phyloP scores from a whole-genome alignment of 192 early-diverging fungal species.

The Allomyces javanicus region DNA sequence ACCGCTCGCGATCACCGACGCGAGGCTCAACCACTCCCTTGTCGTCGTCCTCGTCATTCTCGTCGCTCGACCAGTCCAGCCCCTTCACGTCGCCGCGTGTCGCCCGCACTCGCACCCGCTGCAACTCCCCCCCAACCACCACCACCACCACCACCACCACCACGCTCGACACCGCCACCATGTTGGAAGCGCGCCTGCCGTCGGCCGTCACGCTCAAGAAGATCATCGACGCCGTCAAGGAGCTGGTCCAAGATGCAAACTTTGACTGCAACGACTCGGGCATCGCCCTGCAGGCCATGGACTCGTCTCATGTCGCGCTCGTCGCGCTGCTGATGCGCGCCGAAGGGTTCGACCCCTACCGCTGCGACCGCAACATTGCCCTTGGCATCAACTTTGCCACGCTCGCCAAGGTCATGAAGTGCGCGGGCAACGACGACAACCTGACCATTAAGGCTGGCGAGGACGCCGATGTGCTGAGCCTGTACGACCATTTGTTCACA shows the following conservation, averaged over 20 bases:
- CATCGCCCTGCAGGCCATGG: slow-evolving; percentile 94
- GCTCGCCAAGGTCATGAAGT: slow-evolving; percentile 83
- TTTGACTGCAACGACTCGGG: slow-evolving; percentile 93
- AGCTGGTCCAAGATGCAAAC: slow-evolving; percentile 89
- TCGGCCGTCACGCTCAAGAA: slow-evolving; percentile 80
- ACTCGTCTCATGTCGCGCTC: slow-evolving; percentile 92
- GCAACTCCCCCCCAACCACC: too few relatives aligned
- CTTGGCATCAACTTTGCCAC: slow-evolving; percentile 74
- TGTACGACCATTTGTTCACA: slow-evolving; percentile 28
- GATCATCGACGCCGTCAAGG: slow-evolving; percentile 91
- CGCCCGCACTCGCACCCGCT: too few relatives aligned
- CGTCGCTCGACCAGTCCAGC: too few relatives aligned
- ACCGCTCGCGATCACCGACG: too few relatives aligned
- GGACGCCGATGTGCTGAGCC: slow-evolving; percentile 53
- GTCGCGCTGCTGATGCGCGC: slow-evolving; percentile 64
- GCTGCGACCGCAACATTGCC: slow-evolving; percentile 75
- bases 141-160: too few relatives aligned
- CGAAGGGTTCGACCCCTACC: slow-evolving; percentile 66
- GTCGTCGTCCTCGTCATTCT: too few relatives aligned
- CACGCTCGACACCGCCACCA: slow-evolving; percentile 8
- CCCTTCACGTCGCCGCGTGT: too few relatives aligned
- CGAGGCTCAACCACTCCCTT: too few relatives aligned
- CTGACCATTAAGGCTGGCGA: slow-evolving; percentile 82
- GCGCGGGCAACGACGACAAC: slow-evolving; percentile 76
- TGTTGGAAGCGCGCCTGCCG: slow-evolving; percentile 81